phyloP scores from a whole-genome alignment of 176 grass and related monocot species.

The Phoenix dactylifera region DNA sequence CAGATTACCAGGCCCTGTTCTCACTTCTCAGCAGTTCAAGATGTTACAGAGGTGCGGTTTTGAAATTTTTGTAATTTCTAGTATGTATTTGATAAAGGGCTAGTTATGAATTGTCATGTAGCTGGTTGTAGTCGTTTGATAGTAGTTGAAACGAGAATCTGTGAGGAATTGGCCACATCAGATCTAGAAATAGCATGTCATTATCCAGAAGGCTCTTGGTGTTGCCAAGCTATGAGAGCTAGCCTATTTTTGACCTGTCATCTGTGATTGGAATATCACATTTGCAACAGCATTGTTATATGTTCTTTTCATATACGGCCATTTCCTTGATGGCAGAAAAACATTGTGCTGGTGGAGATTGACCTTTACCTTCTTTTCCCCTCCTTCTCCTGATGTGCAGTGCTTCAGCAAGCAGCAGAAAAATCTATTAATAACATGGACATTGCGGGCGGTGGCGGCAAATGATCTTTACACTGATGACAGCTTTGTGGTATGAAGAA shows the following conservation, averaged over 20 bases:
- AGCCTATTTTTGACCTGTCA: no score
- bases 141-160: no score
- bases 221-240: no score
- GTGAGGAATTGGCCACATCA: no score
- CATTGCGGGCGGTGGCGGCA: conserved; percentile 66
- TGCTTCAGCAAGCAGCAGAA: conserved; percentile 59
- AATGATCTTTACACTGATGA: conserved; percentile 98
- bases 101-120: no score
- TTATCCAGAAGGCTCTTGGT: no score
- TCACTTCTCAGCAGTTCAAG: conserved; percentile 47
- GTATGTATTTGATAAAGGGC: not conserved
- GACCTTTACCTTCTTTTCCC: conserved; percentile 8
- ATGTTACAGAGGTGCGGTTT: conserved; percentile 58
- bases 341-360: conserved; percentile 6
- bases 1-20: conserved; percentile 63
- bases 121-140: not conserved
- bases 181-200: no score
- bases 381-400: conserved; percentile 34
- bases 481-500: conserved; percentile 88
- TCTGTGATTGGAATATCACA: no score
- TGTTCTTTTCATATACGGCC: no score
- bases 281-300: no score
- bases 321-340: not conserved
- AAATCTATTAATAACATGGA: conserved; percentile 63
- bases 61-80: not conserved